Percentiles rank a stretch among this genome's conserved stretches.
phyloP scores from a whole-genome alignment of 805 yeast species.

The Metschnikowia lachancei region DNA sequence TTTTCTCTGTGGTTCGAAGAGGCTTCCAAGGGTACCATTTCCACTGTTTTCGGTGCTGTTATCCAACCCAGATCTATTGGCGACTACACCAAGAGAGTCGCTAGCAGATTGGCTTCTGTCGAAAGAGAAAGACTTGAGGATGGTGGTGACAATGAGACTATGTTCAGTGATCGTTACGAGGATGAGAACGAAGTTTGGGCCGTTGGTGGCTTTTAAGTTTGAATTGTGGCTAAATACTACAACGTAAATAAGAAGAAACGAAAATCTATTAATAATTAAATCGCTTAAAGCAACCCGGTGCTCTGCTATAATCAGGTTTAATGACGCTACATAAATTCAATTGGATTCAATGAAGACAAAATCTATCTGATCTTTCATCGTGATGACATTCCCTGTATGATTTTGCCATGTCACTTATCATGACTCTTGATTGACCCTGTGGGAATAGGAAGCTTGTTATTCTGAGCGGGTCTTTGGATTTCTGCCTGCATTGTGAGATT shows the following conservation, averaged over 20 bases:
- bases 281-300: not conserved
- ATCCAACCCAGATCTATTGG: slow-evolving; percentile 71
- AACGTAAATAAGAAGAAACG: not conserved
- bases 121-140: slow-evolving; percentile 86
- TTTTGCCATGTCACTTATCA: not conserved
- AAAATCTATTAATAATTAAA: slow-evolving; percentile 1
- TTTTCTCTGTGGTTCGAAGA: slow-evolving; percentile 66
- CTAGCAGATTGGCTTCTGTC: slow-evolving; percentile 75
- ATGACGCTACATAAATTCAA: too few species aligned
- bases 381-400: too few species aligned
- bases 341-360: too few species aligned
- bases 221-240: not conserved
- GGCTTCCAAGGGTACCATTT: slow-evolving; percentile 34
- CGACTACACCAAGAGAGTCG: slow-evolving; percentile 90
- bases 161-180: slow-evolving; percentile 80
- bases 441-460: slow-evolving; percentile 7
- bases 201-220: slow-evolving; percentile 51
- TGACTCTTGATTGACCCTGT: slow-evolving; percentile 5
- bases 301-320: too few species aligned
- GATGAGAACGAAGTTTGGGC: slow-evolving; percentile 89
- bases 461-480: slow-evolving; percentile 2
- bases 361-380: too few species aligned
- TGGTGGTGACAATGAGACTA: slow-evolving; percentile 86
- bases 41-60: slow-evolving; percentile 43
- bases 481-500: slow-evolving; percentile 27